A percentile compares a stretch with the other conserved stretches of the same genome.
Evolutionary conservation across 495 filamentous ascomycete genomes (phyloP).

Genomic region (Penicillium chermesinum): DNA sequence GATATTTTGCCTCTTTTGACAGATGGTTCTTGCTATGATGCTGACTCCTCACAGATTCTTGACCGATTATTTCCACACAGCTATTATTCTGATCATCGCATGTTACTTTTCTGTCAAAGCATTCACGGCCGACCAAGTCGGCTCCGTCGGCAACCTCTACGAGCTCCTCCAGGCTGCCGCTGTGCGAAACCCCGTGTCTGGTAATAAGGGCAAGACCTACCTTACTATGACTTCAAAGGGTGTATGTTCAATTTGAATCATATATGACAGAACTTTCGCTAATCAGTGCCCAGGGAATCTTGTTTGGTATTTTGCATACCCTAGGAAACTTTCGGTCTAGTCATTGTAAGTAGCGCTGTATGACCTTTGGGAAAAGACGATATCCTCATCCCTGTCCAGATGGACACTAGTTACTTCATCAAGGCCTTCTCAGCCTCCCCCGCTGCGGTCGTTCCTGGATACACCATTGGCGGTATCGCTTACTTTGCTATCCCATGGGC

Average conservation of each 20-base stretch:
- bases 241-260: too few species aligned
- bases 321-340: slow-evolving; percentile 38
- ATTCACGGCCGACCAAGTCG: slow-evolving; percentile 2
- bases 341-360: slow-evolving; percentile 25
- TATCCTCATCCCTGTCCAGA: slow-evolving; percentile 11
- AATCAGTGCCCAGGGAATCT: slow-evolving; percentile 24
- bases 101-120: slow-evolving; percentile 2
- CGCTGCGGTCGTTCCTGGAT: slow-evolving; percentile 36
- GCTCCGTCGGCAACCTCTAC: slow-evolving; percentile 1
- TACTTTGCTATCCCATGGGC: slow-evolving; percentile 44
- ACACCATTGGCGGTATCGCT: slow-evolving; percentile 40
- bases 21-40: too few species aligned
- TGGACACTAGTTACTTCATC: slow-evolving; percentile 45
- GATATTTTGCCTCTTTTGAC: too few species aligned
- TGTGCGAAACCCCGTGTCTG: background rate
- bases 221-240: slow-evolving; percentile 3
- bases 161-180: background rate
- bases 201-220: background rate
- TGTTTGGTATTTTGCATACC: slow-evolving; percentile 44
- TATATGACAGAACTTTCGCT: too few species aligned
- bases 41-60: background rate
- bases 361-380: background rate
- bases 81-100: slow-evolving; percentile 4
- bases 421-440: slow-evolving; percentile 42
- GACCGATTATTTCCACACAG: slow-evolving; percentile 3